Base-by-base conservation (phyloP, 768 basidiomycete species). In the Tricholomella constricta region DNA sequence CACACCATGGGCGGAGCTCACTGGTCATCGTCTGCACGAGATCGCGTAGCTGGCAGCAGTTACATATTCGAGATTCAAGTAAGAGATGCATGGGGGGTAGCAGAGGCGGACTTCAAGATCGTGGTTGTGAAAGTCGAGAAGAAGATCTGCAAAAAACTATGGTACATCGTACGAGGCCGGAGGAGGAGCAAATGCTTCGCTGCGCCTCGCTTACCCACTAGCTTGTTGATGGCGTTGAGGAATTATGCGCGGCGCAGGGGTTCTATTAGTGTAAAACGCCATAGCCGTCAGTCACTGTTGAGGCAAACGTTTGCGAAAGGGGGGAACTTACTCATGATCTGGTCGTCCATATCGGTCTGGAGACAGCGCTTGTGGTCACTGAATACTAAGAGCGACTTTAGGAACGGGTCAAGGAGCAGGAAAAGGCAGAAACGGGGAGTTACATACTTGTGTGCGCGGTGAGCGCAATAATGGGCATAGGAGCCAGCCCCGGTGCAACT, bases 401-500 rank as follows among this genome's bases (percentile, higher is more conserved):
- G 15, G 46, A 34, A 12, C 56, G 22, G 61, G 50, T 42, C 12
- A 57, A 25, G 41, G 1, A 40, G 6, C n/a, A n/a, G 25, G 14
- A 11, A 6, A 6, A 7, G n/a, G 19, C 19, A 12, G 11, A 20
- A 35, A 19, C 4, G 36, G 44, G n/a, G 38, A 36, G n/a, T 34
- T 12, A 87, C 91, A 63, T 59, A 92, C 91, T 98, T 45, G 96
- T 96, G 71, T 99, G 96, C 2, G 96, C 96, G 1, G 97, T 98
- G 35, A 99, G 76, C 1, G 97, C 97, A 62, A 98, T 93, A 60
- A 99, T 98, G 1, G 97, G 96, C 6, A 85, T 92, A 2, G 85
- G 80, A 14, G 82, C 65, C 26, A 93, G 74, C 7, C 83, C 78
- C 54, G 45, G 14, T 86, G 79, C 66, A 79, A 73, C 73, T 98